These are phyloP conservation scores for Aspergillus novoparasiticus DNA, from an alignment of 2,329 filamentous ascomycete species.

Conservation along the genomic window DNA sequence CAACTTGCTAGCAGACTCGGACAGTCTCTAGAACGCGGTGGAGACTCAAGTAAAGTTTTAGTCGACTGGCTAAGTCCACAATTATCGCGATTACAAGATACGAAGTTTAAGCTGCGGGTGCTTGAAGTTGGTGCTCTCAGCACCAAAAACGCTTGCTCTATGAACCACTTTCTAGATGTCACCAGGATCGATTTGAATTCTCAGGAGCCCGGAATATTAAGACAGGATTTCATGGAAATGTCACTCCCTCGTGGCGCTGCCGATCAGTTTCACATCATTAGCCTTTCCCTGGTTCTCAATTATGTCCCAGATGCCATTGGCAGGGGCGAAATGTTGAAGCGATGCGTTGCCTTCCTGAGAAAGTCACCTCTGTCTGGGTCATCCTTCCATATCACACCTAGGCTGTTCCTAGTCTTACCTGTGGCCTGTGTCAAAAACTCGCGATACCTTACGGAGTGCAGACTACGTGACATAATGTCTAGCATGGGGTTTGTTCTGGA, in stretches of 20 bases:
- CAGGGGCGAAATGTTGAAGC: constrained; percentile 82
- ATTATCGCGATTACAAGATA: constrained; percentile 26
- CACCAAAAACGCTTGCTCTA: constrained; percentile 80
- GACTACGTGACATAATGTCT: constrained; percentile 72
- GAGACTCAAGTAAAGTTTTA: constrained; percentile 64
- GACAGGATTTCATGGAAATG: constrained; percentile 93
- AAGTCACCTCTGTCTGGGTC: constrained; percentile 19
- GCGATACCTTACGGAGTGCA: constrained; percentile 76
- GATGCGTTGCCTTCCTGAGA: constrained; percentile 71
- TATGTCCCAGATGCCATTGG: constrained; percentile 78
- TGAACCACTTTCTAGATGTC: constrained; percentile 69
- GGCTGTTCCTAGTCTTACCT: constrained; percentile 86
- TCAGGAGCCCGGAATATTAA: constrained; percentile 72
- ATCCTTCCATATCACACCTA: constrained; percentile 42
- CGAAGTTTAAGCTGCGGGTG: constrained; percentile 57
- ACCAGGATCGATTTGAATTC: constrained; percentile 89
- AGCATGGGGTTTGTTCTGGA: constrained; percentile 71
- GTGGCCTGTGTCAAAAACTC: constrained; percentile 88
- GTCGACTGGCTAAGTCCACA: constrained; percentile 58
- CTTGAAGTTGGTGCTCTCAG: constrained; percentile 90
- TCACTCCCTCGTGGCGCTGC: constrained; percentile 64
- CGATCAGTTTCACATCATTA: constrained; percentile 84
- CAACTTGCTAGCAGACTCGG: constrained; percentile 65
- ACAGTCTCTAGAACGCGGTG: constrained; percentile 62
- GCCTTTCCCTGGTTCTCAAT: constrained; percentile 89